These are phyloP conservation scores for Fomes fomentarius DNA, from an alignment of 1,284 basidiomycete species.

Conservation along the genomic window DNA sequence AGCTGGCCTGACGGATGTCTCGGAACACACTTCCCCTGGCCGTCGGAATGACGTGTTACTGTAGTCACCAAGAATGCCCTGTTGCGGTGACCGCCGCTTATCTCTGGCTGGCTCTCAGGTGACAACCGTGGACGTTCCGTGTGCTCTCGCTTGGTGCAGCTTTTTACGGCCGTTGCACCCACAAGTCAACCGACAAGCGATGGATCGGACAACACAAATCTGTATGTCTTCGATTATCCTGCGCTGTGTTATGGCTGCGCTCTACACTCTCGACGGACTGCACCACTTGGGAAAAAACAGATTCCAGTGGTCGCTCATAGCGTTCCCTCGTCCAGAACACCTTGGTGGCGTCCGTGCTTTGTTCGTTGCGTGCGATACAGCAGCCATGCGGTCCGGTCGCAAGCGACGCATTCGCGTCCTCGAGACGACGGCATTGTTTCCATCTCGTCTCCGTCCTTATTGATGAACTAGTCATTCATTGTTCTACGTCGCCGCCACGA, in stretches of 20 bases:
- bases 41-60: constrained; percentile 1
- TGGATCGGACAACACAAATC: constrained; percentile 5
- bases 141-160: neutral
- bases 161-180: constrained; percentile 9
- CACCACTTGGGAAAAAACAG: too few species aligned
- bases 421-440: neutral
- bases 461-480: neutral
- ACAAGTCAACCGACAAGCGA: constrained; percentile 10
- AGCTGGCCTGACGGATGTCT: too few species aligned
- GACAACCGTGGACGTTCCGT: neutral
- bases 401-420: neutral
- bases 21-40: neutral
- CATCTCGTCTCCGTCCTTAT: neutral
- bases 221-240: neutral
- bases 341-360: neutral
- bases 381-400: neutral
- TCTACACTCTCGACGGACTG: too few species aligned
- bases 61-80: neutral
- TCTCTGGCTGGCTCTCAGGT: constrained; percentile 1
- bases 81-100: constrained; percentile 1
- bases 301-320: too few species aligned
- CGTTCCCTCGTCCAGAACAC: too few species aligned
- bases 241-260: neutral
- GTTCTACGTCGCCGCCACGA: neutral
- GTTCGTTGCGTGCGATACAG: neutral